Base-by-base conservation (phyloP, 176 grass and related monocot species). In the Zoysia japonica region DNA sequence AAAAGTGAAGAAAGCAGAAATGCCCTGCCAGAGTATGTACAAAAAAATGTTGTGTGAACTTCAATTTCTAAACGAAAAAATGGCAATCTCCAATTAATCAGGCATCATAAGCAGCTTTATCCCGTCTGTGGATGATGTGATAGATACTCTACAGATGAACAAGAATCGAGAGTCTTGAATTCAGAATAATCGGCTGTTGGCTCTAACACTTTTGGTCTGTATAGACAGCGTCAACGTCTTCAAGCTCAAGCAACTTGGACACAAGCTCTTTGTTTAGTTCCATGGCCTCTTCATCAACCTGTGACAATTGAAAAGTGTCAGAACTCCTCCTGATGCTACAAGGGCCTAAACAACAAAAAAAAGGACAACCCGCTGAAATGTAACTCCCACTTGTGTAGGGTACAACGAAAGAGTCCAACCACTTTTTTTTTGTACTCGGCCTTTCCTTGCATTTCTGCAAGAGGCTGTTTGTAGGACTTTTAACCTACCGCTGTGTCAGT, bases 161-260 rank as follows among this genome's bases (percentile, higher is more conserved):
- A 68, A 50, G 2, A 38, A 47, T 4, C 7, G 1, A 11, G 2
- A 11, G 2, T 35, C 43, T 78, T 38, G 17, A 41, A 36, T 54
- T 50, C 19, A 57, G 61, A 68, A 39, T 66, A 19, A 61, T 44
- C 28, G 28, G 28, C 28, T 28, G 5, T 9, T 2, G 62, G 60
- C 14, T 48, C 68, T 3, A 15, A 91, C 81, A 95, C 84, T 86
- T 98, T 71, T 99, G 92, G 82, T 93, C 96, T 36, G 90, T 93
- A 61, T 95, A 95, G 20, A 99, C 84, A 14, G 92, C 96, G 37
- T 99, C 96, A n/a, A 99, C 96, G 38, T 99, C 96, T 85, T 99
- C 92, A 2, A 95, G 88, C 85, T 99, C 96, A 68, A 99, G 88
- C 80, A 99, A 82, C 39, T 99, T 99, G 56, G 59, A 81, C 15